Base-by-base conservation (phyloP, 208 protist genomes). In the Giardia duodenalis region DNA sequence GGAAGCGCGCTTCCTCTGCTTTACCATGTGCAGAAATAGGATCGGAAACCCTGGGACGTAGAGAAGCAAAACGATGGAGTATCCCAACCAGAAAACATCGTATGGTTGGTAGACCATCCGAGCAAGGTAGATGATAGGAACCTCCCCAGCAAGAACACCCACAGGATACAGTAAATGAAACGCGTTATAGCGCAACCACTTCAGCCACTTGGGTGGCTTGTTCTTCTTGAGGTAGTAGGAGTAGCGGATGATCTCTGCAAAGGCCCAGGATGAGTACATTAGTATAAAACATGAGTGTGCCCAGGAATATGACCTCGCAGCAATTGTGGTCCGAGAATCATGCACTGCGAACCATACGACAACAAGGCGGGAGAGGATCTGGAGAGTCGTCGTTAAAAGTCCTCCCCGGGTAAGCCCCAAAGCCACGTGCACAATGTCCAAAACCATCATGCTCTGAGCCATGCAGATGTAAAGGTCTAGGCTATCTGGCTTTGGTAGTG, bases 181-280 rank as follows among this genome's bases (percentile, higher is more conserved):
- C 1, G 4, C n/a, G n/a, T n/a, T 48, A n/a, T 91, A 91, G 1
- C 88, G 1, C 0, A 48, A 91, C 88, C 88, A 91, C 4, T 67
- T 48, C 45, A 91, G 4, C 22, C 22, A 46, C 10, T 89, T 19
- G 1, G 47, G 4, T 19, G 43, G n/a, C 22, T 4, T 45, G 86
- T 89, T 45, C 42, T 89, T 89, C 4, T 10, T 4, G 4, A 89
- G 42, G 44, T 91, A 91, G 46, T 47, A 91, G 2, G 2, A 1
- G 88, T 91, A 91, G 2, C 88, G n/a, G 1, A 47, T 47, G 2
- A 91, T 4, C 88, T 91, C 88, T 2, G 88, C 46, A 91, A 47
- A n/a, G 1, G 88, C 1, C 88, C 88, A 91, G 44, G 88, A n/a
- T 48, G 2, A 10, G 1, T 47, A 3, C 88, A 91, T 91, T 4